Conservation (phyloP, 768 basidiomycete genomes). For the Coprinopsis strossmayeri region DNA sequence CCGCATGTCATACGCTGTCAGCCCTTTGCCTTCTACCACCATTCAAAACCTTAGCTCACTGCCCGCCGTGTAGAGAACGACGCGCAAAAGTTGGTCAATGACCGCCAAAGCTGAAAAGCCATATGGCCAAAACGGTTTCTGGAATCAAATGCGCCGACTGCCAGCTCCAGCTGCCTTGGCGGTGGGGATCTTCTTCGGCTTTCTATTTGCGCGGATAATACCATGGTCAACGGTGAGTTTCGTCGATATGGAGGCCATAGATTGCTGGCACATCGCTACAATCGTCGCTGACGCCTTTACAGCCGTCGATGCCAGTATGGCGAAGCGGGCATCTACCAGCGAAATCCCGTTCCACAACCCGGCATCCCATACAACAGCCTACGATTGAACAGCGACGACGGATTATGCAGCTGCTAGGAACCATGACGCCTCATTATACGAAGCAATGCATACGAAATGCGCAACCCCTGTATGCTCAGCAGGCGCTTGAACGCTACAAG, state of each 20-base stretch:
- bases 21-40: slow-evolving; percentile 4
- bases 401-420: slow-evolving; percentile 80
- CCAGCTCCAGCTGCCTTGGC: slow-evolving; percentile 51
- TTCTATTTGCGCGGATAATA: slow-evolving; percentile 46
- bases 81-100: not conserved
- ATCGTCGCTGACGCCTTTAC: no score
- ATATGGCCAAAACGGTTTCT: slow-evolving; percentile 1
- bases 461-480: slow-evolving; percentile 80
- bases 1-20: not conserved
- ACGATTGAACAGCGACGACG: slow-evolving; percentile 79
- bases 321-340: slow-evolving; percentile 46
- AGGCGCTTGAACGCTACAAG: slow-evolving; percentile 80
- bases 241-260: no score
- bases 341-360: slow-evolving; percentile 44
- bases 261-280: no score
- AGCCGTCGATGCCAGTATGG: slow-evolving; percentile 43
- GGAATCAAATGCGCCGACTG: slow-evolving; percentile 33
- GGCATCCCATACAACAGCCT: slow-evolving; percentile 66
- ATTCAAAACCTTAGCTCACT: slow-evolving; percentile 4
- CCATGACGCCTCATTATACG: slow-evolving; percentile 88
- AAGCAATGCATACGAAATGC: slow-evolving; percentile 83
- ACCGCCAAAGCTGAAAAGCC: slow-evolving; percentile 2
- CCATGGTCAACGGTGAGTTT: slow-evolving; percentile 37
- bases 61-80: not conserved
- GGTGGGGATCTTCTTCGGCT: slow-evolving; percentile 56